These are phyloP conservation scores for Umbelopsis sp. DNA, from an alignment of 192 early-diverging fungal species.

Conservation along the genomic window DNA sequence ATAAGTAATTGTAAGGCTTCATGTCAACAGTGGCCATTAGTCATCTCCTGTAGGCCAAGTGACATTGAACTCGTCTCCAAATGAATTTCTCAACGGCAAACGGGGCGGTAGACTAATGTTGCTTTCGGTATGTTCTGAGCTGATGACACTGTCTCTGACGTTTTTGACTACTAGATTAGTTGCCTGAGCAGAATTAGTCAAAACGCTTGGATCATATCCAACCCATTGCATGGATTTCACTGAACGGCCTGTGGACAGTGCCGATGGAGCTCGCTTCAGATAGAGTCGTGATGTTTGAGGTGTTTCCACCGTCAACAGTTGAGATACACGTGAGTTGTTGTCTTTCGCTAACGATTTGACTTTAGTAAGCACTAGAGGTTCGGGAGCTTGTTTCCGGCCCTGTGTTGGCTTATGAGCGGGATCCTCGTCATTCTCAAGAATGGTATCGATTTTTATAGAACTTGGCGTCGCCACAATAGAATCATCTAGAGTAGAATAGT, in stretches of 20 bases:
- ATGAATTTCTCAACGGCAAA: background rate
- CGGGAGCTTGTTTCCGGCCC: background rate
- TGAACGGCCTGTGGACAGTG: background rate
- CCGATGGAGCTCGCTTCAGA: background rate
- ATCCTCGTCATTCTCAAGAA: background rate
- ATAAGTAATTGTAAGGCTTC: background rate
- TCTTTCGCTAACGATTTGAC: background rate
- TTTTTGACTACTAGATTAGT: slow-evolving; percentile 15
- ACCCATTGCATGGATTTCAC: slow-evolving; percentile 24
- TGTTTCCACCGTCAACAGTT: background rate
- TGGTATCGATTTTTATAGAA: background rate
- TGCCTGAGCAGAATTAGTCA: background rate
- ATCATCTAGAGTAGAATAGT: background rate
- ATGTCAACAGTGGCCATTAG: background rate
- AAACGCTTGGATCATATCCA: slow-evolving; percentile 4
- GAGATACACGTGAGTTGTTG: background rate
- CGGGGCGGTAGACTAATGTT: background rate
- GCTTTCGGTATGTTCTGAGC: background rate
- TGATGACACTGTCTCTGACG: slow-evolving; percentile 16
- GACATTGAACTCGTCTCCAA: slow-evolving; percentile 12
- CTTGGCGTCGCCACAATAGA: background rate
- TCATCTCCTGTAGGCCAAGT: slow-evolving; percentile 8
- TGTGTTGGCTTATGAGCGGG: background rate
- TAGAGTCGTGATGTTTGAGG: background rate
- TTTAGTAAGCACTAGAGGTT: background rate